Conservation (phyloP, 2,329 filamentous ascomycete species). For the Leptographium procerum region DNA sequence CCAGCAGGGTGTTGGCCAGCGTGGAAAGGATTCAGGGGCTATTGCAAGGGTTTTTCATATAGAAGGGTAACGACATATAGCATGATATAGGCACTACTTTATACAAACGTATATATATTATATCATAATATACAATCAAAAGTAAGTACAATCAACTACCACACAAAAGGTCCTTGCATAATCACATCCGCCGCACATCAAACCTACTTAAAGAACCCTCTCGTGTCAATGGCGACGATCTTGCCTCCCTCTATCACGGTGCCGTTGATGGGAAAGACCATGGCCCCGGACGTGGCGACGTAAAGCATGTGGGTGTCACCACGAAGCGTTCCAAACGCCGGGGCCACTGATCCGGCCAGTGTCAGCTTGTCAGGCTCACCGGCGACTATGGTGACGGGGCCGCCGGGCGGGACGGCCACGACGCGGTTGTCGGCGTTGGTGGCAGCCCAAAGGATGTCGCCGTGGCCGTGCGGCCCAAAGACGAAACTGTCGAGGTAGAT, state of each 20-base stretch:
- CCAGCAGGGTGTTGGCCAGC: too few species aligned
- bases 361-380: constrained; percentile 5
- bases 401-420: constrained; percentile 3
- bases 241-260: constrained; percentile 15
- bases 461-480: constrained; percentile 5
- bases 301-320: constrained; percentile 15
- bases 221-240: neutral
- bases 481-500: constrained; percentile 14
- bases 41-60: too few species aligned
- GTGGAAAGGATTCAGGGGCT: too few species aligned
- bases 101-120: too few species aligned
- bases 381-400: neutral
- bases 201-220: neutral
- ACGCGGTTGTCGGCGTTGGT: constrained; percentile 11
- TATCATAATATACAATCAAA: too few species aligned
- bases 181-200: too few species aligned
- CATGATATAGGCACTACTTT: too few species aligned
- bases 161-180: too few species aligned
- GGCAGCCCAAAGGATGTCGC: constrained; percentile 6
- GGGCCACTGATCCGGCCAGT: constrained; percentile 7
- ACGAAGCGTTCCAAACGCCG: neutral
- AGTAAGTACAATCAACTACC: too few species aligned
- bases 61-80: too few species aligned
- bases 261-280: constrained; percentile 12
- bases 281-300: constrained; percentile 12